Percentiles rank a stretch among this genome's conserved stretches.
phyloP scores from a whole-genome alignment of 306 rosid species.

The Quercus mongolica region DNA sequence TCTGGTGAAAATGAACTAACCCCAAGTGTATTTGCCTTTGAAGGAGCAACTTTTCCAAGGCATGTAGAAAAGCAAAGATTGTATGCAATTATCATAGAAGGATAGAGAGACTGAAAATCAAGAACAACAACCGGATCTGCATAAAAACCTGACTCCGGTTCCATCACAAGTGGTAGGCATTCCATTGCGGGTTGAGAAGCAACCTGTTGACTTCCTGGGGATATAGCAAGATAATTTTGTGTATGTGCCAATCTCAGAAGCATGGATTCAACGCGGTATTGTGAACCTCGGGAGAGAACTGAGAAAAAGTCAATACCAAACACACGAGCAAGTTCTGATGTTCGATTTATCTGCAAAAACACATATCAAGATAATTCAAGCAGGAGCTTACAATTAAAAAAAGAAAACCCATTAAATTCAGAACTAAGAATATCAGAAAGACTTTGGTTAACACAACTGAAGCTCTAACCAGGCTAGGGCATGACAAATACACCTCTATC shows the following conservation, averaged over 20 bases:
- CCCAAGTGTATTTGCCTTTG: constrained; percentile 74
- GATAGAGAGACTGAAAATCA: constrained; percentile 95
- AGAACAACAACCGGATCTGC: constrained; percentile 88
- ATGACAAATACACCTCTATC: not conserved
- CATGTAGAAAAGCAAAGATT: constrained; percentile 93
- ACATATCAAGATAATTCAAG: constrained; percentile 12
- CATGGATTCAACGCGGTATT: constrained; percentile 96
- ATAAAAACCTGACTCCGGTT: constrained; percentile 95
- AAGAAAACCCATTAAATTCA: not conserved
- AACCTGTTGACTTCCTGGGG: constrained; percentile 92
- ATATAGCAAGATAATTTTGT: constrained; percentile 85
- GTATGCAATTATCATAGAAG: constrained; percentile 97
- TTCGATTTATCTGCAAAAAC: constrained; percentile 79
- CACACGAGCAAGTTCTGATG: constrained; percentile 96
- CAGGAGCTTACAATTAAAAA: constrained; percentile 17
- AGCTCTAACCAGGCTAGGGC: not conserved
- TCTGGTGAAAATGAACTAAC: constrained; percentile 76
- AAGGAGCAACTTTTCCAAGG: constrained; percentile 71
- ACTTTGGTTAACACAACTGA: not conserved
- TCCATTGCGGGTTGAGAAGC: constrained; percentile 99
- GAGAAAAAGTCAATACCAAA: constrained; percentile 97
- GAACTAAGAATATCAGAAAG: not conserved
- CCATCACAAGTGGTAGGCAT: constrained; percentile 96
- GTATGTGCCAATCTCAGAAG: constrained; percentile 84
- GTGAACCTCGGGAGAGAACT: constrained; percentile 96